Percentiles rank a stretch among this genome's conserved stretches.
These are phyloP conservation scores for Venturiaceae sp. DNA, from an alignment of 2,329 filamentous ascomycete species.

Conservation along the genomic window DNA sequence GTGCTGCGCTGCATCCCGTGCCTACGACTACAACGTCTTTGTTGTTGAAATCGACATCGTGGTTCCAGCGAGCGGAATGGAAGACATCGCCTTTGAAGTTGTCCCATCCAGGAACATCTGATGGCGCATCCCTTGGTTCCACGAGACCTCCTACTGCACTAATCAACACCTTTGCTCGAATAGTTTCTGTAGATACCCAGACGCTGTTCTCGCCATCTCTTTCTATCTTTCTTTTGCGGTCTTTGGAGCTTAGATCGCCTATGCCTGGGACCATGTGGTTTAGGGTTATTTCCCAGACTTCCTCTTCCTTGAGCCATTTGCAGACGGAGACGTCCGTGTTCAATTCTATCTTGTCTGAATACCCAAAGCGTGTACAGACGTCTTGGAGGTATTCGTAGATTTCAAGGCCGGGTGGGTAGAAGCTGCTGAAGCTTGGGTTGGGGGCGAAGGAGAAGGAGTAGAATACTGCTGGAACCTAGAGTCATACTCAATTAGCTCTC, in stretches of 20 bases:
- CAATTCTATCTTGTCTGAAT: conserved; percentile 48
- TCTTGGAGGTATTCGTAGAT: conserved; percentile 42
- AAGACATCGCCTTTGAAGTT: conserved; percentile 46
- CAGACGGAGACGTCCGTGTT: conserved; percentile 47
- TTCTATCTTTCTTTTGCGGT: conserved; percentile 33
- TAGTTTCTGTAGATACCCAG: conserved; percentile 40
- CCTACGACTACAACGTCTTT: conserved; percentile 50
- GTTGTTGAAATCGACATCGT: conserved; percentile 39
- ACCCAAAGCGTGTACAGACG: conserved; percentile 41
- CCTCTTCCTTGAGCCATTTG: conserved; percentile 42
- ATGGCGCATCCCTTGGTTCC: conserved; percentile 42
- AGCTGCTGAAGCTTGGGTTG: conserved; percentile 40
- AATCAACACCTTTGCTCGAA: conserved; percentile 45
- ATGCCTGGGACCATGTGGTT: conserved; percentile 41
- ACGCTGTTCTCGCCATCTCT: conserved; percentile 36
- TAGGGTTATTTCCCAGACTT: conserved; percentile 46
- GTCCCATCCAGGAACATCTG: conserved; percentile 41
- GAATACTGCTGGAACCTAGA: conserved; percentile 46
- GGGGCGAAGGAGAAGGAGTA: conserved; percentile 49
- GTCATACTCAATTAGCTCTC: conserved; percentile 31
- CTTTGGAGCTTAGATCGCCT: conserved; percentile 42
- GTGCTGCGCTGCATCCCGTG: conserved; percentile 48
- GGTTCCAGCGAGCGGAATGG: conserved; percentile 48
- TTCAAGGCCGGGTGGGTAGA: conserved; percentile 39
- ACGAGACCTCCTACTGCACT: conserved; percentile 45